Conservation (phyloP, 2,329 filamentous ascomycete genomes). For the Xylaria sp. region DNA sequence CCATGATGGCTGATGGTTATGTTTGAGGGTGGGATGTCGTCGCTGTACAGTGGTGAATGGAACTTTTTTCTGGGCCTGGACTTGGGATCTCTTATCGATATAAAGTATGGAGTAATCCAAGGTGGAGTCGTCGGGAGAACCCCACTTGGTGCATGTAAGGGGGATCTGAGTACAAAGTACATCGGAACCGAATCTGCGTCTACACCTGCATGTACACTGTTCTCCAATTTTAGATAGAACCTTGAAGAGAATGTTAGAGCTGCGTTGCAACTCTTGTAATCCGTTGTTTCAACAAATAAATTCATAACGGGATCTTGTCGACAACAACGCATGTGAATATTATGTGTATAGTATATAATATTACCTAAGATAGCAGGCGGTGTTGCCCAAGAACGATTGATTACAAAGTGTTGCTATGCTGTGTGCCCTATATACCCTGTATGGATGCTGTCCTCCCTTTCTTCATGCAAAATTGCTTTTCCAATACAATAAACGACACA, state of each 20-base stretch:
- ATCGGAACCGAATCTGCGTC: no score
- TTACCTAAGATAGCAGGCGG: constrained; percentile 15
- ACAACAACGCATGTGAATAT: constrained; percentile 12
- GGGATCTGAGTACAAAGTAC: background rate
- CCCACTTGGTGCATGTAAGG: no score
- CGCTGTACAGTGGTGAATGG: constrained; percentile 3
- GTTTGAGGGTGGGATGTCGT: constrained; percentile 12
- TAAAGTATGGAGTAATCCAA: no score
- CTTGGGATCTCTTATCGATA: constrained; percentile 22
- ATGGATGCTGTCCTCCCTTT: constrained; percentile 9
- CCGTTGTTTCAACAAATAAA: no score
- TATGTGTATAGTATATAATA: background rate
- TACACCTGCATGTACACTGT: no score
- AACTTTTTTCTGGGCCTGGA: constrained; percentile 24
- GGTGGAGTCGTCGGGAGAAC: background rate
- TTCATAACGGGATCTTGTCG: no score
- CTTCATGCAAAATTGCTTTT: constrained; percentile 11
- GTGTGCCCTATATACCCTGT: constrained; percentile 9
- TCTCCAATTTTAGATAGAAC: no score
- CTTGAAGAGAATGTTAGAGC: no score
- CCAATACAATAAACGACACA: constrained; percentile 6
- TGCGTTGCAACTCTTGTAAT: no score
- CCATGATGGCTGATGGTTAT: constrained; percentile 33
- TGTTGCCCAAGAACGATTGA: constrained; percentile 18
- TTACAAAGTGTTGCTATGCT: constrained; percentile 24